phyloP scores from a whole-genome alignment of 1,284 basidiomycete species.

The Cryptococcus sp. region DNA sequence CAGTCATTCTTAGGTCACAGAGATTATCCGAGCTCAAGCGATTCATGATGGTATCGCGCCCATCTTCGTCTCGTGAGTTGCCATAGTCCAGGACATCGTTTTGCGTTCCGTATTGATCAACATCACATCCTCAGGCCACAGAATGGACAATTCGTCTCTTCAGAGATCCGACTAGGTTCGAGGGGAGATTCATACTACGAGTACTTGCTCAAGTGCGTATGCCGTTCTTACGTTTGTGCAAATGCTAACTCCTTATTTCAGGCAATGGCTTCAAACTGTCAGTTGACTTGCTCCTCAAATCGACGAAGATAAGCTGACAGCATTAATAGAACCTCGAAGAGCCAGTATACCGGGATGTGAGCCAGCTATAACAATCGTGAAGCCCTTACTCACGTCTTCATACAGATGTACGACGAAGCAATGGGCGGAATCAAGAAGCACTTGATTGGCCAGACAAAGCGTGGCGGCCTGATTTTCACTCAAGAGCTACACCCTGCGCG shows the following conservation, averaged over 20 bases:
- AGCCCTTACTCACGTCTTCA: background rate
- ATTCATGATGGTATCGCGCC: slow-evolving; percentile 74
- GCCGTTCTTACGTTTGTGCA: too few species aligned
- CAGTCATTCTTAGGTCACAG: slow-evolving; percentile 64
- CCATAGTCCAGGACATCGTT: background rate
- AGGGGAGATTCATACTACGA: slow-evolving; percentile 95
- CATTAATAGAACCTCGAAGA: slow-evolving; percentile 68
- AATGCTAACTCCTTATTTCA: slow-evolving; percentile 23
- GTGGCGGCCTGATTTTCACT: slow-evolving; percentile 70
- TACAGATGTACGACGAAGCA: slow-evolving; percentile 80
- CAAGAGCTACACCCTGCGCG: slow-evolving; percentile 65
- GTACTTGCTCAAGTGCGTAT: slow-evolving; percentile 70
- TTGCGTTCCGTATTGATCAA: background rate
- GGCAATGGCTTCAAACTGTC: slow-evolving; percentile 59
- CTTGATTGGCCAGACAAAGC: slow-evolving; percentile 67
- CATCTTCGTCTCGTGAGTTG: slow-evolving; percentile 74
- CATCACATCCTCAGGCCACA: slow-evolving; percentile 57
- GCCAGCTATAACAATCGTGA: slow-evolving; percentile 18
- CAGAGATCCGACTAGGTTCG: slow-evolving; percentile 84
- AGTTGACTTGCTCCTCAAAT: background rate
- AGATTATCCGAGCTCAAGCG: slow-evolving; percentile 64
- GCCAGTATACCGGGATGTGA: slow-evolving; percentile 71
- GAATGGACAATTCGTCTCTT: slow-evolving; percentile 69
- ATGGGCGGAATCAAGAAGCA: slow-evolving; percentile 78
- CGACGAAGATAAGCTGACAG: slow-evolving; percentile 6